Evolutionary conservation across 176 grass and related monocot genomes (phyloP).

Genomic region (Avena eriantha): DNA sequence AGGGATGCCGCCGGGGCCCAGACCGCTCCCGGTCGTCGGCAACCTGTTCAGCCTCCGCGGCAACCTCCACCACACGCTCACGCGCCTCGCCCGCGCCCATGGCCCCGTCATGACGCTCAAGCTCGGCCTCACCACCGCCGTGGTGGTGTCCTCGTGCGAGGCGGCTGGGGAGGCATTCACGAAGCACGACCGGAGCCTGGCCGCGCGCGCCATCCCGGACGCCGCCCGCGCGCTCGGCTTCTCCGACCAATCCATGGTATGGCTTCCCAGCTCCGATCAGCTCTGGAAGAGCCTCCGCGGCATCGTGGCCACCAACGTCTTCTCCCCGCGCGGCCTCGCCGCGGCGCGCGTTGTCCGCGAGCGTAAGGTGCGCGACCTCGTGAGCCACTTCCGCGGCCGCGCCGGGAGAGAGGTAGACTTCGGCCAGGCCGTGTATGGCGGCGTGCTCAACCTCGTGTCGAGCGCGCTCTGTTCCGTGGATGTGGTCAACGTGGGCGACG

Average conservation of each 20-base stretch:
- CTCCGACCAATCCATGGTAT: constrained; percentile 21
- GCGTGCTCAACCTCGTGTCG: constrained; percentile 44
- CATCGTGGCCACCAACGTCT: constrained; percentile 30
- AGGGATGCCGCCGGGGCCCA: background rate
- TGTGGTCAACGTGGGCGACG: constrained; percentile 19
- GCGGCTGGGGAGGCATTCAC: background rate
- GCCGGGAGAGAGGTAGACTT: background rate
- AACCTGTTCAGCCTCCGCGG: background rate
- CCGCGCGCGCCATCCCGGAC: constrained; percentile 36
- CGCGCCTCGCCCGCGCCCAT: background rate
- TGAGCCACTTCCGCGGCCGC: background rate
- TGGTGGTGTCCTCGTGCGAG: background rate
- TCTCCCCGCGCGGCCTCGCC: constrained; percentile 35
- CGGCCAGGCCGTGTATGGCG: constrained; percentile 6
- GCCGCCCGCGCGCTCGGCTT: background rate
- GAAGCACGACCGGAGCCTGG: constrained; percentile 12
- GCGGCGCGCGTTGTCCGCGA: background rate
- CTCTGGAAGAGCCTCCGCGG: constrained; percentile 42
- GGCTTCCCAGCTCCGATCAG: constrained; percentile 28
- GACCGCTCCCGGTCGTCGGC: background rate
- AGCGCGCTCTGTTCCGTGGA: constrained; percentile 42
- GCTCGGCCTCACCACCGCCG: background rate
- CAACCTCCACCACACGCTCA: background rate
- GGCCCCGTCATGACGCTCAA: background rate
- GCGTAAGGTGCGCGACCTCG: constrained; percentile 34